Evolutionary conservation across 106 monocot genomes (phyloP).

Genomic region (Acorus calamus): DNA sequence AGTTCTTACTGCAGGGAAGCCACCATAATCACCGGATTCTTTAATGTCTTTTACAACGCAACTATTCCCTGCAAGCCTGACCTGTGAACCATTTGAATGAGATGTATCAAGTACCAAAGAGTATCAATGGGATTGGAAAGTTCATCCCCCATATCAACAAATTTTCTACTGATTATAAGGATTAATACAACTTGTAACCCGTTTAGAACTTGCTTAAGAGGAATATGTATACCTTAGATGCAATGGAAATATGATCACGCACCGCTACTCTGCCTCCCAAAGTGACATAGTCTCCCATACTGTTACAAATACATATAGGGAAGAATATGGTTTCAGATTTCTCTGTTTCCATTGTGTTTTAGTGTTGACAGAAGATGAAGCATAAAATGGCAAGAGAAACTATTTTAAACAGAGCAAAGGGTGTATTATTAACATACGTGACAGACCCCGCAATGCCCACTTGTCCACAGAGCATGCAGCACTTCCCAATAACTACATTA

Average conservation of each 20-base stretch:
- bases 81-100: constrained; percentile 25
- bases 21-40: constrained; percentile 83
- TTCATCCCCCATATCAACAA: background rate
- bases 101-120: background rate
- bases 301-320: constrained; percentile 19
- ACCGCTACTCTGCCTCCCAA: constrained; percentile 75
- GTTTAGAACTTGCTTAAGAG: background rate
- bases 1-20: constrained; percentile 75
- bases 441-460: constrained; percentile 96
- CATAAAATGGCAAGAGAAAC: background rate
- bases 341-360: too few relatives aligned
- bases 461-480: constrained; percentile 94
- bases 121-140: background rate
- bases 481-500: constrained; percentile 79
- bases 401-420: constrained; percentile 1
- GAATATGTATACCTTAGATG: constrained; percentile 60
- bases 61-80: constrained; percentile 79
- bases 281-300: constrained; percentile 82
- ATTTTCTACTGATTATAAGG: background rate
- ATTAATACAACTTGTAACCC: background rate
- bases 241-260: constrained; percentile 83
- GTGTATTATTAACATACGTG: constrained; percentile 37
- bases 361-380: background rate
- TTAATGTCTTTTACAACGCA: constrained; percentile 77
- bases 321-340: background rate